Evolutionary conservation across 495 filamentous ascomycete species (phyloP).

Genomic region (Neurospora sp.): DNA sequence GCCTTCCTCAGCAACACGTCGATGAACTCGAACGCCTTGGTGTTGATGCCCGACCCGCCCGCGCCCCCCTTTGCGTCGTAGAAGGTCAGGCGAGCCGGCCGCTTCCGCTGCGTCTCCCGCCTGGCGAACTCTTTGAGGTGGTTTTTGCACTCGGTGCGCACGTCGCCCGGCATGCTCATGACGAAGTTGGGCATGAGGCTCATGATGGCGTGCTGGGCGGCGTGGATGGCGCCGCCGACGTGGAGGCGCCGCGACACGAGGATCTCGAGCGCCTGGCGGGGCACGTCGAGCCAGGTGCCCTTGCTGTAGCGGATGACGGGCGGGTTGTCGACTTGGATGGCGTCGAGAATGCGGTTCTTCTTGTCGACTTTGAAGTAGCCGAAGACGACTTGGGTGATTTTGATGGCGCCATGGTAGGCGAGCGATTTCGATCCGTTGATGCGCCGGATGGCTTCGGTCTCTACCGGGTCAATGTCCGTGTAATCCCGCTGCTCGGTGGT

Average conservation of each 20-base stretch:
- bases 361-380: conserved; percentile 95
- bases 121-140: conserved; percentile 69
- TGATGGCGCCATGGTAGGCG: conserved; percentile 78
- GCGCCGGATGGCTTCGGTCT: conserved; percentile 71
- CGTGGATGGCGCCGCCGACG: conserved; percentile 84
- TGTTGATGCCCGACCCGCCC: conserved; percentile 72
- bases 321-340: conserved; percentile 86
- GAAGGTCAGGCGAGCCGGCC: conserved; percentile 83
- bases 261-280: conserved; percentile 54
- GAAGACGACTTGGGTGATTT: conserved; percentile 76
- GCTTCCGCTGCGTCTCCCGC: conserved; percentile 50
- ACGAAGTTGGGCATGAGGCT: conserved; percentile 85
- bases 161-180: conserved; percentile 71
- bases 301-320: conserved; percentile 76
- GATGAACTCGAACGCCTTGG: conserved; percentile 88
- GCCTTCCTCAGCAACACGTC: conserved; percentile 70
- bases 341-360: conserved; percentile 70
- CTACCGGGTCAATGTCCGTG: conserved; percentile 85
- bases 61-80: conserved; percentile 90
- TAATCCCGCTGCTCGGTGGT: conserved; percentile 87
- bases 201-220: conserved; percentile 84
- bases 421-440: conserved; percentile 40
- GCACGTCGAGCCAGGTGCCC: conserved; percentile 96
- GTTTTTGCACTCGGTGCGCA: conserved; percentile 88
- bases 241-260: conserved; percentile 63